Evolutionary conservation across 2,329 filamentous ascomycete genomes (phyloP), one percentile per base, ranked within the genome.

Genomic region (Calonectria honghensis): DNA sequence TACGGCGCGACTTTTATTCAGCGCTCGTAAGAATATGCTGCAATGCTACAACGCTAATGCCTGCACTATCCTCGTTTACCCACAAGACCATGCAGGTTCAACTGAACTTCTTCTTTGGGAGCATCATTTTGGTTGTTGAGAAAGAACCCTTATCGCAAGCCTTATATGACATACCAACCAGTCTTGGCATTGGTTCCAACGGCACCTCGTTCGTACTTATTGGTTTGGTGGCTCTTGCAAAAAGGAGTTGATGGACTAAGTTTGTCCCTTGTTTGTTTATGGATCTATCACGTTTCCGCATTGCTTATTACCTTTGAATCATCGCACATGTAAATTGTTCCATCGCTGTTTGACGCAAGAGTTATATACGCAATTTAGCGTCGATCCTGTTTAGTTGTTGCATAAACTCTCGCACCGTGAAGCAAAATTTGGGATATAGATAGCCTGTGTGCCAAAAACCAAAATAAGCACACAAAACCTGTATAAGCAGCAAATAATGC

Each of bases 1-100:
- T 20, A 32, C 27, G 10, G 18, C 29, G n/a, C 24, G n/a, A 48
- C 24, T 24, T 48, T 48, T 9, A n/a, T 48, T 48, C 45, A 24
- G n/a, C 45, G 9, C 45, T n/a, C 5, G 20, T 48, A 48, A 24
- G n/a, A 48, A n/a, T 13, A n/a, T 35, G 31, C 52, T 32, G 52
- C 52, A 29, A 63, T 63, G 32, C 57, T 9, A 63, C 35, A 57
- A 35, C 37, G n/a, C 20, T 24, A 63, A 20, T 35, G 16, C 52
- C 52, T n/a, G 31, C 29, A 31, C 18, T 35, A 11, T 20, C 7
- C 31, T 35, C 18, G 29, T 35, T 57, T n/a, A 13, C 10, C 7
- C 31, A 5, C 14, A 11, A 57, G 9, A 35, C 31, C 9, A 6
- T 32, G 10, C 52, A 14, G 45, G 45, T 13, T 24, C n/a, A n/a